Percentiles rank a stretch among this genome's conserved stretches.
These are phyloP conservation scores for Hygrocybe coccinea DNA, from an alignment of 768 basidiomycete species.

Conservation along the genomic window DNA sequence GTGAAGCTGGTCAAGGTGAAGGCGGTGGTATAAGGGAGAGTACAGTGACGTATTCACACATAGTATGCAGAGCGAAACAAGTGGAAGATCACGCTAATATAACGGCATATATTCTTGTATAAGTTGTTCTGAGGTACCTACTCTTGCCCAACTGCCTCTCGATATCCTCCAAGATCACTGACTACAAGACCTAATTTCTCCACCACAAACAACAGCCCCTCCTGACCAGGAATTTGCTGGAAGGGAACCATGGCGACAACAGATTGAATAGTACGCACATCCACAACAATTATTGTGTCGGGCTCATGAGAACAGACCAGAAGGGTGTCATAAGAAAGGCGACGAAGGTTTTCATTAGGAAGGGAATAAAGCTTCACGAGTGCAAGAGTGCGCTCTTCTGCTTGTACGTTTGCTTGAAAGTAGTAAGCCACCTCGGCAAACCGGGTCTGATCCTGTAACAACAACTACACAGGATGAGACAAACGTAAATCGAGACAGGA, in stretches of 20 bases:
- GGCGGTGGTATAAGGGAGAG: too few species aligned
- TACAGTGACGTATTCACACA: too few species aligned
- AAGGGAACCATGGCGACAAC: conserved; percentile 14
- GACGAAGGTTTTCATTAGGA: conserved; percentile 2
- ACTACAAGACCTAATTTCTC: neutral
- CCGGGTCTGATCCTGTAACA: neutral
- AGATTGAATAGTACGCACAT: conserved; percentile 5
- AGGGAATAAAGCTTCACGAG: neutral
- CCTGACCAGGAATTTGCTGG: conserved; percentile 1
- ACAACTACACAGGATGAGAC: neutral
- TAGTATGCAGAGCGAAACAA: too few species aligned
- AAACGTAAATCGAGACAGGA: neutral
- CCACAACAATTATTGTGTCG: conserved; percentile 4
- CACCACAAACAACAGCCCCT: conserved; percentile 1
- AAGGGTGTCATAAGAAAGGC: conserved; percentile 9
- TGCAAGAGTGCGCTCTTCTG: neutral
- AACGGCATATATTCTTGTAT: too few species aligned
- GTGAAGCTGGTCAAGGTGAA: too few species aligned
- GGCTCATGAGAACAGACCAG: conserved; percentile 5
- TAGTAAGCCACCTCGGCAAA: too few species aligned
- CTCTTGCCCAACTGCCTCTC: neutral
- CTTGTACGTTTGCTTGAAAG: too few species aligned
- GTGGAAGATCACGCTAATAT: too few species aligned
- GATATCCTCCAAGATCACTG: neutral
- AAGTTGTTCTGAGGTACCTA: neutral